A percentile compares a stretch with the other conserved stretches of the same genome.
Conservation (phyloP, 1,284 basidiomycete genomes). For the Leccinum fallax region DNA sequence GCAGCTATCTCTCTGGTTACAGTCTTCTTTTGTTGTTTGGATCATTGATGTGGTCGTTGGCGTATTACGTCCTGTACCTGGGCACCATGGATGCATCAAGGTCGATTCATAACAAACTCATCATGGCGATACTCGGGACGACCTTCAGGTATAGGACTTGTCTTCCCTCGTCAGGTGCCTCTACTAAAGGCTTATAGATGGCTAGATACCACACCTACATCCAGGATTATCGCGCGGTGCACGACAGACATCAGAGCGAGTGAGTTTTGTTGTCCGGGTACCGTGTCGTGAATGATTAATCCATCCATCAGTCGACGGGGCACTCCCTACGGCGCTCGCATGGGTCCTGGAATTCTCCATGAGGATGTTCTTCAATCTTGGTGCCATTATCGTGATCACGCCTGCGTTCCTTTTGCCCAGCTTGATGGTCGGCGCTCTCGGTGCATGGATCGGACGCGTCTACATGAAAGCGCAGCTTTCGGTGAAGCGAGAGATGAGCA, state of each 20-base stretch:
- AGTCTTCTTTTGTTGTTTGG: not conserved
- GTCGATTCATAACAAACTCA: not conserved
- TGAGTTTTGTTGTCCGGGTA: not conserved
- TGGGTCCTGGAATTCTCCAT: not conserved
- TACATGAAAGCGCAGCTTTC: constrained; percentile 47
- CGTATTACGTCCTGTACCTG: not conserved
- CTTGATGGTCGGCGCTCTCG: constrained; percentile 44
- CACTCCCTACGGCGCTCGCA: not conserved
- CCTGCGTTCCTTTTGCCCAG: constrained; percentile 18
- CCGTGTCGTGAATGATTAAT: not conserved
- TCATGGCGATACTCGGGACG: not conserved
- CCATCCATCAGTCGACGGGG: not conserved
- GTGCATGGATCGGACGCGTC: constrained; percentile 45
- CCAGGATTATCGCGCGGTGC: constrained; percentile 1
- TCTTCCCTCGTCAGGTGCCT: not conserved
- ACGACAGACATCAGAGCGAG: constrained; percentile 4
- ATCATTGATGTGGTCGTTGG: not conserved
- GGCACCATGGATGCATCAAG: not conserved
- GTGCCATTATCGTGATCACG: constrained; percentile 2
- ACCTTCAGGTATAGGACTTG: not conserved
- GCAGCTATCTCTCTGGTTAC: not conserved
- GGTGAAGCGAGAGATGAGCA: constrained; percentile 50
- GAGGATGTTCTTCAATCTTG: constrained; percentile 3
- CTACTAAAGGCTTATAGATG: not conserved
- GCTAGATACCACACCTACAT: not conserved